A percentile compares a stretch with the other conserved stretches of the same genome.
These are phyloP conservation scores for Larix sibirica DNA, from an alignment of 83 land plant genomes.

Conservation along the genomic window DNA sequence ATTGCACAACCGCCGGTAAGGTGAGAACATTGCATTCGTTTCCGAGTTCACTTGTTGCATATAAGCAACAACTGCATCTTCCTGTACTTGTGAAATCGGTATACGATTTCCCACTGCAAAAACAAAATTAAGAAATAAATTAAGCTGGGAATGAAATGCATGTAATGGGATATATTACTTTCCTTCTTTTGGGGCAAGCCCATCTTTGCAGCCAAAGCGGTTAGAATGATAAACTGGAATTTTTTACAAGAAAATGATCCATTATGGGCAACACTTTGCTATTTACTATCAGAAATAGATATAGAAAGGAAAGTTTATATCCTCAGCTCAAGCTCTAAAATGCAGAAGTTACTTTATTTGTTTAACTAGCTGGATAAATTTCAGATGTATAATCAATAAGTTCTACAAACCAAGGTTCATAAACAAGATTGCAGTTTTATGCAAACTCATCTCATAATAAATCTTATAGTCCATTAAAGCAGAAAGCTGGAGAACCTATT, in stretches of 20 bases:
- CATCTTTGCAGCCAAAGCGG: background rate
- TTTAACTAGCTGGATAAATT: background rate
- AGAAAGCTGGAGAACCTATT: too few species aligned
- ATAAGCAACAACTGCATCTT: conserved; percentile 56
- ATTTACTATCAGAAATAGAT: background rate
- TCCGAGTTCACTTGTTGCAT: conserved; percentile 39
- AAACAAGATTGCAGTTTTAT: background rate
- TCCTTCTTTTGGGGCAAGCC: background rate
- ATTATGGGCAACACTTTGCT: background rate
- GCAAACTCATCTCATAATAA: background rate
- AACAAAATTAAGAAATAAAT: background rate
- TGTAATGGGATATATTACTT: background rate
- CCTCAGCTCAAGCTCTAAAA: background rate
- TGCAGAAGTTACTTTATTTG: background rate
- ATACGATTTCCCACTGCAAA: conserved; percentile 56
- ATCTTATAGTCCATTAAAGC: too few species aligned
- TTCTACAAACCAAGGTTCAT: background rate
- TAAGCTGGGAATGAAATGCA: background rate
- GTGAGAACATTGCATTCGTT: conserved; percentile 37
- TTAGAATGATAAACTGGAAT: background rate
- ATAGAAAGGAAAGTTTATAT: background rate
- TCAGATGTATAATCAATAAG: background rate
- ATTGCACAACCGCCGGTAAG: conserved; percentile 37
- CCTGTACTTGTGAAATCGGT: conserved; percentile 47
- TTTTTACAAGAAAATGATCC: background rate